Evolutionary conservation across 164 flowering plant genomes (phyloP).

Genomic region (Tetracentron sinense): DNA sequence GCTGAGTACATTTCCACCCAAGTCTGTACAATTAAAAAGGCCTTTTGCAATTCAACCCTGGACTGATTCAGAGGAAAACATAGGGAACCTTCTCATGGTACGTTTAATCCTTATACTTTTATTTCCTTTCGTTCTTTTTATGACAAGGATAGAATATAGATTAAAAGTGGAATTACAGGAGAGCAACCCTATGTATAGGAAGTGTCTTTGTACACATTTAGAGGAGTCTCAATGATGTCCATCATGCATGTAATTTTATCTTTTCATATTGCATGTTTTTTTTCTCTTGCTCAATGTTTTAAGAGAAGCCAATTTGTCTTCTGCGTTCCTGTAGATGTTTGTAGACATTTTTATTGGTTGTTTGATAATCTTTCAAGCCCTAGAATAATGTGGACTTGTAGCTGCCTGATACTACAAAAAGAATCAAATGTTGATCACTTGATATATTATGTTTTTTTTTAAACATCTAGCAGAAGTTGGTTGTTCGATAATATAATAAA

Average conservation of each 20-base stretch:
- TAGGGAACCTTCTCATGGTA: conserved; percentile 93
- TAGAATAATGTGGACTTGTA: background rate
- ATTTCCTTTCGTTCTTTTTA: too few species aligned
- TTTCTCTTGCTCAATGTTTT: too few species aligned
- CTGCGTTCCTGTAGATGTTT: background rate
- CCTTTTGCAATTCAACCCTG: conserved; percentile 73
- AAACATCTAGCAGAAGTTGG: background rate
- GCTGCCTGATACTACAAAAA: background rate
- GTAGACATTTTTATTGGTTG: background rate
- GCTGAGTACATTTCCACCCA: conserved; percentile 60
- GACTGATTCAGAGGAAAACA: conserved; percentile 71
- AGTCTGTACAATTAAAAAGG: conserved; percentile 53
- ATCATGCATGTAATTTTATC: too few species aligned
- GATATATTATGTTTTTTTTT: background rate
- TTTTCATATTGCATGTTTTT: too few species aligned
- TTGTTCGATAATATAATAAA: background rate
- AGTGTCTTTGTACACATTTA: too few species aligned
- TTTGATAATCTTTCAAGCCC: background rate
- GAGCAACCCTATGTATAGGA: too few species aligned
- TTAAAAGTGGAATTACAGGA: too few species aligned
- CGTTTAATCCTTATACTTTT: conserved; percentile 8
- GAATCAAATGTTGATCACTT: too few species aligned
- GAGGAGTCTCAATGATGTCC: too few species aligned
- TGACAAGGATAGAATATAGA: too few species aligned
- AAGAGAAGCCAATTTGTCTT: background rate